phyloP scores from a whole-genome alignment of 345 rosid genomes.

The Salix viminalis region DNA sequence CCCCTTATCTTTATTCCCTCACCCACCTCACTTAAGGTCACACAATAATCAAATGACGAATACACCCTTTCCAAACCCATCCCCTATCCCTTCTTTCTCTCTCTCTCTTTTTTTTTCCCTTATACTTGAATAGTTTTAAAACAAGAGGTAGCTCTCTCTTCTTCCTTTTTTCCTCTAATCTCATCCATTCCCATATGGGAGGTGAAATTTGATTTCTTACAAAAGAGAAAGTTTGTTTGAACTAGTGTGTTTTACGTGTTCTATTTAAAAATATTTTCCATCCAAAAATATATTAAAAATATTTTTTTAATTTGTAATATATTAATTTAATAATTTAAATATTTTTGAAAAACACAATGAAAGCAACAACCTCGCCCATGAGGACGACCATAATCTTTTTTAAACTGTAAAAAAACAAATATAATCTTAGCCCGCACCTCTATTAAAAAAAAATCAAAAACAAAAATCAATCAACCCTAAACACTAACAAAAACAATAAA shows the following conservation, averaged over 20 bases:
- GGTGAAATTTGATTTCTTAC: neutral
- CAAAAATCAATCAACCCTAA: too few relatives aligned
- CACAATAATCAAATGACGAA: neutral
- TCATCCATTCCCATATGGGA: too few relatives aligned
- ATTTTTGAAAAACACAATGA: too few relatives aligned
- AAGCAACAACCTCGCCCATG: too few relatives aligned
- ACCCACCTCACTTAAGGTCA: conserved; percentile 31
- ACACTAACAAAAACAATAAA: neutral
- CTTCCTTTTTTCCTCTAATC: neutral
- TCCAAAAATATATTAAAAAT: too few relatives aligned
- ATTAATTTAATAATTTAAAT: too few relatives aligned
- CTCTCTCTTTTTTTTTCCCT: too few relatives aligned
- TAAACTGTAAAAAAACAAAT: neutral
- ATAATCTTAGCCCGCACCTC: neutral
- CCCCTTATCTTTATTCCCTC: conserved; percentile 41
- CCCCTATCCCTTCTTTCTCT: neutral
- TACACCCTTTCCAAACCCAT: neutral
- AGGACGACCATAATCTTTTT: too few relatives aligned
- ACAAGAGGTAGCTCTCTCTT: neutral
- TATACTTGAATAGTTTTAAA: neutral
- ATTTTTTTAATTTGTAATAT: too few relatives aligned
- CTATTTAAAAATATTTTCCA: too few relatives aligned
- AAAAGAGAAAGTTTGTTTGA: neutral
- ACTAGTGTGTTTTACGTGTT: too few relatives aligned
- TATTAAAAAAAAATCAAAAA: too few relatives aligned